A percentile compares a stretch with the other conserved stretches of the same genome.
Evolutionary conservation across 2,329 filamentous ascomycete species (phyloP).

Genomic region (Colletotrichum orchidophilum): DNA sequence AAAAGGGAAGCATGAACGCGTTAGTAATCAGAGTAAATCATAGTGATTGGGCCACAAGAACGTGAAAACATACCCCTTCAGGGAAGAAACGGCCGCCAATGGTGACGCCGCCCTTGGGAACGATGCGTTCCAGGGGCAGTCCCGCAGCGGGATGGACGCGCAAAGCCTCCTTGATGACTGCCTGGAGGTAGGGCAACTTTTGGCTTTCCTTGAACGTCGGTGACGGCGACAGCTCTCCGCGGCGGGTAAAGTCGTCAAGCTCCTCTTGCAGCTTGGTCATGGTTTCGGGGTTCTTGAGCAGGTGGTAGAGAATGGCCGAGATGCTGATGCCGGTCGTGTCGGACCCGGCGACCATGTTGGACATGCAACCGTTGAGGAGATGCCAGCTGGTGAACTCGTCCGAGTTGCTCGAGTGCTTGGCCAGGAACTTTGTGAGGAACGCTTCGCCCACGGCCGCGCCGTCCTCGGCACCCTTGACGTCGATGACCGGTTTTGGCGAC

Average conservation of each 20-base stretch:
- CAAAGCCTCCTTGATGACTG: slow-evolving; percentile 62
- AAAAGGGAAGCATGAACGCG: no score
- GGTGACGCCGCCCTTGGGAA: slow-evolving; percentile 53
- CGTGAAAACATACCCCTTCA: slow-evolving; percentile 36
- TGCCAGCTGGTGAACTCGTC: slow-evolving; percentile 51
- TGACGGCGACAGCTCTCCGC: slow-evolving; percentile 32
- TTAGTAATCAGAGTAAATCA: not conserved
- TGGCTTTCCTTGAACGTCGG: slow-evolving; percentile 49
- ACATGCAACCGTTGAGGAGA: slow-evolving; percentile 38
- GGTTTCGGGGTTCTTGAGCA: slow-evolving; percentile 45
- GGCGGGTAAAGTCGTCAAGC: slow-evolving; percentile 29
- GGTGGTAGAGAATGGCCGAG: slow-evolving; percentile 53
- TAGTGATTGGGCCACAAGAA: not conserved
- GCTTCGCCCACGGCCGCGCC: slow-evolving; percentile 40
- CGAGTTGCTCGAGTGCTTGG: slow-evolving; percentile 51
- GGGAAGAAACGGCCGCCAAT: slow-evolving; percentile 47
- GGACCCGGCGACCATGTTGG: slow-evolving; percentile 49
- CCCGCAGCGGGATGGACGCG: slow-evolving; percentile 60
- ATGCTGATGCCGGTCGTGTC: slow-evolving; percentile 61
- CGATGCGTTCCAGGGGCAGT: slow-evolving; percentile 58
- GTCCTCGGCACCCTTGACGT: slow-evolving; percentile 13
- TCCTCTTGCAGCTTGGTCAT: slow-evolving; percentile 39
- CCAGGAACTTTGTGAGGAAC: slow-evolving; percentile 53
- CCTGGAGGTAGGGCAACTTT: slow-evolving; percentile 60
- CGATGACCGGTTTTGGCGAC: slow-evolving; percentile 26